Evolutionary conservation across 2,329 filamentous ascomycete genomes (phyloP).

Genomic region (Sclerotinia spermophila): DNA sequence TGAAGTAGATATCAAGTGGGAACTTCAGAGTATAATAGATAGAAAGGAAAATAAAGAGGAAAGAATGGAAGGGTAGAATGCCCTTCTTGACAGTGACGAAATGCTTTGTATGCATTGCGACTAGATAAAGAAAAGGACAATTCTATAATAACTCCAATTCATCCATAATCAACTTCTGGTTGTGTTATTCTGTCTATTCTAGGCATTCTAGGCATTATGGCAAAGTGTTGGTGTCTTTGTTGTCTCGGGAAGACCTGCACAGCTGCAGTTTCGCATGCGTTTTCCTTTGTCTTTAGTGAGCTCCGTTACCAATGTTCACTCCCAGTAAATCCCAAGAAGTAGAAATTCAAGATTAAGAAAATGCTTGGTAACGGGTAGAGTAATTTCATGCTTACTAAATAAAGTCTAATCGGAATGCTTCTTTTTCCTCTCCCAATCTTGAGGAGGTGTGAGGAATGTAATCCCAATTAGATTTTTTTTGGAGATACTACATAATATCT

Average conservation of each 20-base stretch:
- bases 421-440: conserved; percentile 2
- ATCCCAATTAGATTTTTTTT: conserved; percentile 14
- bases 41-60: conserved; percentile 20
- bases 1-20: neutral
- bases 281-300: conserved; percentile 33
- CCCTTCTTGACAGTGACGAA: conserved; percentile 33
- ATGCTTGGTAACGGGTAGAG: conserved; percentile 9
- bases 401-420: conserved; percentile 16
- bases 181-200: conserved; percentile 34
- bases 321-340: conserved; percentile 13
- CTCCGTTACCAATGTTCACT: conserved; percentile 21
- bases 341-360: conserved; percentile 10
- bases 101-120: conserved; percentile 36
- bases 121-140: conserved; percentile 36
- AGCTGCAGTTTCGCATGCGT: conserved; percentile 29
- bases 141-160: conserved; percentile 32
- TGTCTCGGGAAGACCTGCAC: conserved; percentile 37
- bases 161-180: conserved; percentile 26
- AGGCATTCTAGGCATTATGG: conserved; percentile 32
- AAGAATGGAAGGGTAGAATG: conserved; percentile 31
- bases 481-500: conserved; percentile 14
- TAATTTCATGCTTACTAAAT: conserved; percentile 13
- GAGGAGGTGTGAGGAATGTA: conserved; percentile 7
- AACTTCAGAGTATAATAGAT: conserved; percentile 19
- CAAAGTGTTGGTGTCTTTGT: conserved; percentile 34